phyloP scores from a whole-genome alignment of 2,329 filamentous ascomycete genomes.

The Neofusicoccum umdonicola region DNA sequence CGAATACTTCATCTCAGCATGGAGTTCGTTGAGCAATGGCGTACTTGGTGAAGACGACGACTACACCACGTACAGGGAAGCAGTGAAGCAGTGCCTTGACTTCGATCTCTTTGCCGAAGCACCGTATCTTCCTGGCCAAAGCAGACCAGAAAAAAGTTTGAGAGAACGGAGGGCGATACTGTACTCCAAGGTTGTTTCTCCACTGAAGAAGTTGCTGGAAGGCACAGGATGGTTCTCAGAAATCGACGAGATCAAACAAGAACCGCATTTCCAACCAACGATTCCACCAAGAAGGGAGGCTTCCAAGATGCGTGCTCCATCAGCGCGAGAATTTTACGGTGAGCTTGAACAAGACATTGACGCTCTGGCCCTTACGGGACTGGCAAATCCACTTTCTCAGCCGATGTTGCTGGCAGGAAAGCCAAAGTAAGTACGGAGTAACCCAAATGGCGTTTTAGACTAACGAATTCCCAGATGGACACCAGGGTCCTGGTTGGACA shows the following conservation, averaged over 20 bases:
- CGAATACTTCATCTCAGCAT: background rate
- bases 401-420: too few species aligned
- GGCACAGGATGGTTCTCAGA: background rate
- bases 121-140: too few species aligned
- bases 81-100: background rate
- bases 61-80: background rate
- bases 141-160: too few species aligned
- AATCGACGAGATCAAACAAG: background rate
- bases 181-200: background rate
- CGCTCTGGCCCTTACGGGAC: too few species aligned
- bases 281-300: background rate
- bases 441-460: too few species aligned
- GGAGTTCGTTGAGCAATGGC: background rate
- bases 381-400: too few species aligned
- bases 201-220: background rate
- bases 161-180: background rate
- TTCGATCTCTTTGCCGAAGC: background rate
- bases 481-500: background rate
- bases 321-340: background rate
- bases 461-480: background rate
- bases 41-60: background rate
- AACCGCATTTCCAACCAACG: background rate
- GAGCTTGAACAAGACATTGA: too few species aligned
- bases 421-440: too few species aligned
- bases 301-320: too few species aligned